Percentiles rank a stretch among this genome's conserved stretches.
Conservation (phyloP, 2,329 filamentous ascomycete species). For the Albifimbria verrucaria region DNA sequence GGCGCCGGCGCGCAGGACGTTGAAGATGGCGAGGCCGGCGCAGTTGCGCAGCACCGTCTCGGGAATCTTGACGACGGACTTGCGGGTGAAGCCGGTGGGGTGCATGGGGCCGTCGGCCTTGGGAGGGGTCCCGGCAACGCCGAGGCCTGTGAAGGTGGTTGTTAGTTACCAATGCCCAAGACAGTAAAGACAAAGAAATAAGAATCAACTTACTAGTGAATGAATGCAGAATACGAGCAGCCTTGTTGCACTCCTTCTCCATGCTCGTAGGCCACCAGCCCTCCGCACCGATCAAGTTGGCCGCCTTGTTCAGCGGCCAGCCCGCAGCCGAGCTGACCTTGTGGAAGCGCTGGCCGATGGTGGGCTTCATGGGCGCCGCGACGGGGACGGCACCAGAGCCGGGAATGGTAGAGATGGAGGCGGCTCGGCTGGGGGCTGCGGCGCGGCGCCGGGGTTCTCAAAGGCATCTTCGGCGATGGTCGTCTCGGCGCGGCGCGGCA, state of each 20-base stretch:
- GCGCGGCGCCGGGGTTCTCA: neutral
- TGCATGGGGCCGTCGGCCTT: slow-evolving; percentile 22
- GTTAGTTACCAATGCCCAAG: slow-evolving; percentile 6
- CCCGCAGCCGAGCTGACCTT: slow-evolving; percentile 64
- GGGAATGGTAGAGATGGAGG: too few relatives aligned
- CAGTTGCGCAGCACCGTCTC: slow-evolving; percentile 48
- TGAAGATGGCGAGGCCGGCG: slow-evolving; percentile 61
- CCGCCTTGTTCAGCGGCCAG: slow-evolving; percentile 63
- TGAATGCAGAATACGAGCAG: slow-evolving; percentile 68
- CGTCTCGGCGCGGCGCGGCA: neutral
- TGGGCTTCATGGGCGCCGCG: slow-evolving; percentile 22
- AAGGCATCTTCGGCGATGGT: neutral
- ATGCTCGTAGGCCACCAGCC: slow-evolving; percentile 74
- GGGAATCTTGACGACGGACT: slow-evolving; percentile 34
- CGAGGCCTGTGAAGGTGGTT: slow-evolving; percentile 14
- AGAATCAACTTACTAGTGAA: slow-evolving; percentile 55
- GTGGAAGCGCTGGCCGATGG: slow-evolving; percentile 58
- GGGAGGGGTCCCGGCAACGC: slow-evolving; percentile 11
- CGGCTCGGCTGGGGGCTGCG: neutral
- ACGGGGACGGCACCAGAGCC: too few relatives aligned
- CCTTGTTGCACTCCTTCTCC: slow-evolving; percentile 73
- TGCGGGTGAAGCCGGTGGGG: slow-evolving; percentile 27
- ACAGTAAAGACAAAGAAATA: neutral
- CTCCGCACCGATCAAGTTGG: slow-evolving; percentile 67
- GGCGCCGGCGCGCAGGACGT: slow-evolving; percentile 57